Conservation (phyloP, 192 early-diverging fungal genomes). For the Coemansia sp. region DNA sequence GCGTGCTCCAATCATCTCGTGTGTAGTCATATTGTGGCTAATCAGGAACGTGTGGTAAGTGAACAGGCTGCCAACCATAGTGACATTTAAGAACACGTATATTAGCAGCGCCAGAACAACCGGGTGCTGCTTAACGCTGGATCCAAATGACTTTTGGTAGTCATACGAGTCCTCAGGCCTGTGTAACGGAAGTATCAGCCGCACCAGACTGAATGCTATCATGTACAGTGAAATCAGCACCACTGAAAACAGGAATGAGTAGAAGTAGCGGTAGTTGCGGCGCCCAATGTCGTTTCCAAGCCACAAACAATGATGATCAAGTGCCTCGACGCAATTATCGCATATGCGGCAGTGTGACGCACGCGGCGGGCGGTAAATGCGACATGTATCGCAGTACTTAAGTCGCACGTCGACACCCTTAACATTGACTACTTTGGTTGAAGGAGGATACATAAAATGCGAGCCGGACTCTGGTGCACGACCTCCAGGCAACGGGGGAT, state of each 20-base stretch:
- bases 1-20: conserved; percentile 69
- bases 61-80: conserved; percentile 67
- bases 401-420: conserved; percentile 63
- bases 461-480: conserved; percentile 19
- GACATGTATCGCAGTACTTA: conserved; percentile 90
- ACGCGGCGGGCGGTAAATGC: conserved; percentile 83
- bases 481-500: conserved; percentile 32
- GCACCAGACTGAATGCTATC: conserved; percentile 60
- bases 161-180: conserved; percentile 15
- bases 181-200: conserved; percentile 55
- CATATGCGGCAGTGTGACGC: conserved; percentile 85
- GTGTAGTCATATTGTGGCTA: conserved; percentile 77
- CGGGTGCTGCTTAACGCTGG: conserved; percentile 43
- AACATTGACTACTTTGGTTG: conserved; percentile 60
- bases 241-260: conserved; percentile 67
- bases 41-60: conserved; percentile 74
- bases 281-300: conserved; percentile 89
- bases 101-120: conserved; percentile 65
- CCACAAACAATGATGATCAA: conserved; percentile 94
- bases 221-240: conserved; percentile 65
- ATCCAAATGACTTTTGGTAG: conserved; percentile 38
- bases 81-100: conserved; percentile 60
- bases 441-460: conserved; percentile 36
- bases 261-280: conserved; percentile 79
- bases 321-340: conserved; percentile 87